Base-by-base conservation (phyloP, 176 grass and related monocot genomes). In the Avena eriantha region DNA sequence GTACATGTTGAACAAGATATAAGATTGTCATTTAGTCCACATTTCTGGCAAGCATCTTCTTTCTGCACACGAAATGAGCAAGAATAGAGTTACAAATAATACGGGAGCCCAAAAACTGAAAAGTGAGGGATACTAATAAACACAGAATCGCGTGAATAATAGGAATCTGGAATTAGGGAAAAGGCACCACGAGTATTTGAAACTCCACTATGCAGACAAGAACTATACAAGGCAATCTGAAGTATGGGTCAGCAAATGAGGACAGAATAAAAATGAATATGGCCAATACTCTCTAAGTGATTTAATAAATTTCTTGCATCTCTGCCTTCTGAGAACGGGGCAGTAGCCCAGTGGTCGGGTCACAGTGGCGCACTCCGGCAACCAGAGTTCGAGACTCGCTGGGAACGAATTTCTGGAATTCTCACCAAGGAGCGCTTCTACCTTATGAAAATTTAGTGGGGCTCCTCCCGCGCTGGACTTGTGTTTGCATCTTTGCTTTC, bases 1-100 rank as follows among this genome's bases (percentile, higher is more conserved):
- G 94, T 94, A 82, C 97, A 99, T 17, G 97, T 99, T 63, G 88
- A 84, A 95, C 97, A 99, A 39, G 90, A 76, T 65, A 99, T 77
- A 39, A 99, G 90, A 84, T 90, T 91, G 4, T 92, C 97, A 83
- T 74, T 86, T 63, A 91, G 39, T 17, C 92, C 92, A 7, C 97
- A 99, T 23, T 51, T 80, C 82, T 96, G 92, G 91, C 97, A 99
- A 51, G 83, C 78, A 85, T 97, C 97, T 90, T 99, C 94, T 94
- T 94, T 97, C 97, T 99, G 81, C 92, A 83, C 22, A 83, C 46
- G 66, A 34, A 88, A 84, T 77, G 54, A 82, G 75, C 49, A 61
- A 65, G 43, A n/a, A 58, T 48, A 64, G 51, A 36, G 31, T 48
- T 19, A 61, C 19, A 70, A 22, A 87, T 81, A 87, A 54, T 80